Evolutionary conservation across 225 moss, liverwort and hornwort species (phyloP).

Genomic region (Anthoceros angustus): DNA sequence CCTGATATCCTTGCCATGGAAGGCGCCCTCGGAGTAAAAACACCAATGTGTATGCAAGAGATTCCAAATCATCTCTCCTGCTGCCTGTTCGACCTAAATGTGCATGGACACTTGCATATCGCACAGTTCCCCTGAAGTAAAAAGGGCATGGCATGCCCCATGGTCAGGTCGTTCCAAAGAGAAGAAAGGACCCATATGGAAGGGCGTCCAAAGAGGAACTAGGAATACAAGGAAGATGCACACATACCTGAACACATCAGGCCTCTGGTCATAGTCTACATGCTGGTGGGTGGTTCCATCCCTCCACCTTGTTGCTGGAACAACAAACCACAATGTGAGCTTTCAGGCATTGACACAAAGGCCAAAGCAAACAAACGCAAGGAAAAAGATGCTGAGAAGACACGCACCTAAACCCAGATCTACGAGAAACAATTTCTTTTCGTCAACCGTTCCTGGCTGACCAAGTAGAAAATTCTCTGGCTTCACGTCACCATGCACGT

Average conservation of each 20-base stretch:
- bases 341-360: background rate
- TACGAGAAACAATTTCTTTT: conserved; percentile 93
- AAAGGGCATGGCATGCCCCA: background rate
- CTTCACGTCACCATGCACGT: conserved; percentile 98
- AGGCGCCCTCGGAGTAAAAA: conserved; percentile 85
- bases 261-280: conserved; percentile 97
- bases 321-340: background rate
- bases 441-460: conserved; percentile 65
- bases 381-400: background rate
- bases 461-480: conserved; percentile 95
- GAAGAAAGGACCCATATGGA: too few relatives aligned
- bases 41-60: conserved; percentile 85
- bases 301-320: conserved; percentile 90
- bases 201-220: too few relatives aligned
- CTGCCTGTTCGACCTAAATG: conserved; percentile 96
- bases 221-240: background rate
- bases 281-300: conserved; percentile 94
- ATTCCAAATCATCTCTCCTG: conserved; percentile 96
- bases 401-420: conserved; percentile 82
- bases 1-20: conserved; percentile 99
- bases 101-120: conserved; percentile 95
- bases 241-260: conserved; percentile 80
- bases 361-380: background rate
- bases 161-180: background rate
- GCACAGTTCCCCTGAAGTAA: conserved; percentile 70